Evolutionary conservation across 2,329 filamentous ascomycete genomes (phyloP), one percentile per base, ranked within the genome.

Genomic region (Botrytis medusae): DNA sequence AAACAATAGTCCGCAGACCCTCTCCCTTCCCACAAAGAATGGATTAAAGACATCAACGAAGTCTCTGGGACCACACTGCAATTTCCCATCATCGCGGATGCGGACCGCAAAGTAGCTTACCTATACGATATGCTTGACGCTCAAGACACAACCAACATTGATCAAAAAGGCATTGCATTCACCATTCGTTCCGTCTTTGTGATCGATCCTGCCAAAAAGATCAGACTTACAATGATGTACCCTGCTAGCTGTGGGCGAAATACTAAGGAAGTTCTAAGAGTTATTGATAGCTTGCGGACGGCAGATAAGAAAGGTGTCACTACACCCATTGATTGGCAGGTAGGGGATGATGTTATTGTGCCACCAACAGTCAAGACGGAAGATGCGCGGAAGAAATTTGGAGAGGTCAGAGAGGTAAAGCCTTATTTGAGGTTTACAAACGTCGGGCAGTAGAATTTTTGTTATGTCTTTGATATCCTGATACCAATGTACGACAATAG

Each of bases 101-200:
- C 92, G 82, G 86, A 93, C 82, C 89, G 92, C 82, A 88, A 93
- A 84, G 88, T 94, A 74, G 90, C 92, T 74, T 74, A 61, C 16
- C 67, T 77, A 29, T 76, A 73, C 32, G 71, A 74, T 42, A 74
- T 74, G 71, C 86, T 94, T 79, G 91, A 93, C 84, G 88, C 91
- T 83, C 91, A 93, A 82, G 92, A 94, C 83, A 87, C 90, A 78
- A 91, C 89, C 84, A 94, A 94, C 84, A 90, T 93, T 72, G 91
- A 93, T 83, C 83, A 87, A 80, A 93, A 93, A 87, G 91, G 91
- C 78, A 92, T 95, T 78, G 93, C 94, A 73, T 95, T 97, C 84
- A 97, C 94, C 78, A 97, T 97, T 84, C 93, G 94, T 79, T 93
- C 92, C 79, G 94, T 97, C 81, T 97, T 95, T 87, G 87, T 97